Percentiles rank a stretch among this genome's conserved stretches.
Conservation (phyloP, 177 flowering plant species). For the Telopea speciosissima region DNA sequence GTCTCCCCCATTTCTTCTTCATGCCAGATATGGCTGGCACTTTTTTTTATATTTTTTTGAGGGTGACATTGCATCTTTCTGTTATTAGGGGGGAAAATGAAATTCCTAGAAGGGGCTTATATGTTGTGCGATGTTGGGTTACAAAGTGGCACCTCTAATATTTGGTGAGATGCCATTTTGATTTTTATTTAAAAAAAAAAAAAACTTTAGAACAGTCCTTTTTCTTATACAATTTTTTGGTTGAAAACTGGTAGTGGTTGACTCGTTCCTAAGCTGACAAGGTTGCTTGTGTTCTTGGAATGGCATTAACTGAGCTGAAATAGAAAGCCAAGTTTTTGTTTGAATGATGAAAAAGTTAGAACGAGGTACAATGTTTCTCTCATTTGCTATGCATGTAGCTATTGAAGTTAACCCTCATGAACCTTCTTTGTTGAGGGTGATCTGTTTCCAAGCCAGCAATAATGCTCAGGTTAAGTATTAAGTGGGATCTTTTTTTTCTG, state of each 20-base stretch:
- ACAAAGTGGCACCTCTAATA: neutral
- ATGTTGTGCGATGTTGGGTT: neutral
- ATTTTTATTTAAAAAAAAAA: no score
- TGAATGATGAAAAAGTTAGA: no score
- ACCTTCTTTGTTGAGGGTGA: no score
- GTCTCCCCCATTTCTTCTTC: neutral
- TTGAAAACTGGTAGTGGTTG: neutral
- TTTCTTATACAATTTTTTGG: neutral
- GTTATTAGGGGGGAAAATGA: neutral
- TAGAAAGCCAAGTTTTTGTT: conserved; percentile 6
- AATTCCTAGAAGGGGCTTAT: neutral
- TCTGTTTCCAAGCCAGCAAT: no score
- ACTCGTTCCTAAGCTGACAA: neutral
- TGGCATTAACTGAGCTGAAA: conserved; percentile 30
- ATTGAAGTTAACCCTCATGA: no score
- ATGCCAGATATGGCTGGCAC: no score
- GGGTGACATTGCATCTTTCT: neutral
- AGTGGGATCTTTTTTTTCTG: no score
- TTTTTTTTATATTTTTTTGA: no score
- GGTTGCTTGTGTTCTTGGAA: neutral
- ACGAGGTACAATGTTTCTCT: no score
- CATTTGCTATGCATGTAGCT: no score
- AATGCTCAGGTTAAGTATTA: no score
- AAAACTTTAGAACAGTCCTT: neutral
- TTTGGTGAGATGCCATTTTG: neutral